A percentile compares a stretch with the other conserved stretches of the same genome.
phyloP scores from a whole-genome alignment of 495 filamentous ascomycete species.

The Aspergillus carlsbadensis region DNA sequence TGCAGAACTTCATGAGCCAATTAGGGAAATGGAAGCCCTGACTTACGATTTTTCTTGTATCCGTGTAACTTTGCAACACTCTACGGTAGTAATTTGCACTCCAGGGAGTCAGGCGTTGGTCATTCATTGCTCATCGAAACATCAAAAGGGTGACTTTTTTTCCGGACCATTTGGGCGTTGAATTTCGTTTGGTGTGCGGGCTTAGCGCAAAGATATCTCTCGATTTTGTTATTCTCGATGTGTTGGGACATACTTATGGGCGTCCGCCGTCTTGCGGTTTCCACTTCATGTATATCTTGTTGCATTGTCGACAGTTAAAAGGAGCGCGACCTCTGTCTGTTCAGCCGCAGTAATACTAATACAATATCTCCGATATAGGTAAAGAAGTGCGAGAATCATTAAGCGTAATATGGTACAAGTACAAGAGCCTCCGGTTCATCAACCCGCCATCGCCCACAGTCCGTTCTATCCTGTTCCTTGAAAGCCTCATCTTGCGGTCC shows the following conservation, averaged over 20 bases:
- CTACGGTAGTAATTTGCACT: slow-evolving; percentile 3
- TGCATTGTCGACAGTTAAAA: neutral
- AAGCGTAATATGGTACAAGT: slow-evolving; percentile 20
- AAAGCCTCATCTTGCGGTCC: slow-evolving; percentile 29
- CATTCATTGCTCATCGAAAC: slow-evolving; percentile 16
- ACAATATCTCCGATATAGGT: neutral
- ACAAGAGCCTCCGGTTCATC: neutral
- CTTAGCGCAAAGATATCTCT: neutral
- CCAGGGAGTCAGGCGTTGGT: slow-evolving; percentile 20
- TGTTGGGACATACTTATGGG: neutral
- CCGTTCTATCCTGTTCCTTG: slow-evolving; percentile 5
- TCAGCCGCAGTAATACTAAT: slow-evolving; percentile 8
- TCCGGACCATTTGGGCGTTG: slow-evolving; percentile 1
- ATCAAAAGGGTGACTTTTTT: slow-evolving; percentile 9
- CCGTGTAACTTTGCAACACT: slow-evolving; percentile 15
- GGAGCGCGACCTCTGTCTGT: neutral
- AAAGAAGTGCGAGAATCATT: slow-evolving; percentile 12
- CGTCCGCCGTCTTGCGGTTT: neutral
- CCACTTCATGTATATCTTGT: neutral
- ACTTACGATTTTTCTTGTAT: slow-evolving; percentile 33
- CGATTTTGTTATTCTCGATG: neutral
- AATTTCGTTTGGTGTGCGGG: neutral
- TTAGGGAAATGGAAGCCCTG: slow-evolving; percentile 60
- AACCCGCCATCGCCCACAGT: neutral
- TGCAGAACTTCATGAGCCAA: slow-evolving; percentile 63